Evolutionary conservation across 176 grass and related monocot species (phyloP).

Genomic region (Oryza nivara): DNA sequence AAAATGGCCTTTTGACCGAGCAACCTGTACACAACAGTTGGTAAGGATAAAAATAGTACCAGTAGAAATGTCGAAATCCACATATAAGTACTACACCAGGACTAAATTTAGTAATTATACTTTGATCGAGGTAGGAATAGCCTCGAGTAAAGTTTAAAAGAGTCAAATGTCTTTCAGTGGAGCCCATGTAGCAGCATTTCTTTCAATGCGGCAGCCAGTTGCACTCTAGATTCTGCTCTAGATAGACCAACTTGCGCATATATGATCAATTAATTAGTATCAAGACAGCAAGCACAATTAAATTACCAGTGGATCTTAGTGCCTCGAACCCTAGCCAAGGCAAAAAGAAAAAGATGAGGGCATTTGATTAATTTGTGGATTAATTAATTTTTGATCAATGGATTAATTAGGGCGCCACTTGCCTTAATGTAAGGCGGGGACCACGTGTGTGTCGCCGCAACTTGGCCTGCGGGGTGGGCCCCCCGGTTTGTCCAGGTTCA

Average conservation of each 20-base stretch:
- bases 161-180: not conserved
- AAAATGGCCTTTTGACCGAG: too few species aligned
- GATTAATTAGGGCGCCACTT: constrained; percentile 31
- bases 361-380: not conserved
- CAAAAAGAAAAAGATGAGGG: not conserved
- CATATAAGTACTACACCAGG: not conserved
- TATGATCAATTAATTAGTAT: not conserved
- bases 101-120: constrained; percentile 8
- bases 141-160: not conserved
- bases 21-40: not conserved
- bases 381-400: not conserved
- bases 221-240: constrained; percentile 31
- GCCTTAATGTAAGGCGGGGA: constrained; percentile 20
- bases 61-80: not conserved
- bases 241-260: constrained; percentile 9
- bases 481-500: constrained; percentile 48
- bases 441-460: constrained; percentile 1
- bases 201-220: not conserved
- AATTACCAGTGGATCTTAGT: constrained; percentile 10
- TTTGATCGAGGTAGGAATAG: not conserved
- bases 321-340: constrained; percentile 30
- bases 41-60: not conserved
- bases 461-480: constrained; percentile 35
- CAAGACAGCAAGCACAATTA: not conserved
- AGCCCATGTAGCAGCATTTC: constrained; percentile 12